Evolutionary conservation across 202 grass and related monocot species (phyloP).

Genomic region (Bolboschoenoplectus hybrid): DNA sequence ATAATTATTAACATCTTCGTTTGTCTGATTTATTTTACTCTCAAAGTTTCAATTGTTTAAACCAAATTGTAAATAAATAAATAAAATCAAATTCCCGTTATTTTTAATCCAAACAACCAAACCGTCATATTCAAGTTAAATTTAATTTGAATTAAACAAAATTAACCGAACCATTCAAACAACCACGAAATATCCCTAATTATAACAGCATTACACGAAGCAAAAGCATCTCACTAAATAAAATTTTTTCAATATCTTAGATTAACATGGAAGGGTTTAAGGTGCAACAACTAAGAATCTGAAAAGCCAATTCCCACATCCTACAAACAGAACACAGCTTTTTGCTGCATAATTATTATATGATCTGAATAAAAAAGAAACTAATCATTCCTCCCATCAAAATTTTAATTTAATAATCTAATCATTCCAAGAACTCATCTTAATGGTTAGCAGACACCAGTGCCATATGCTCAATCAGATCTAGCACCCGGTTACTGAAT

Average conservation of each 20-base stretch:
- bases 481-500: conserved; percentile 80
- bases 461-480: conserved; percentile 78
- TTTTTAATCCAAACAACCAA: not conserved
- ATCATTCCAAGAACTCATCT: conserved; percentile 14
- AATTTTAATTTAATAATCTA: conserved; percentile 34
- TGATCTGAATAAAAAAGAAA: conserved; percentile 34
- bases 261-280: not conserved
- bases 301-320: not conserved
- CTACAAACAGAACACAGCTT: conserved; percentile 20
- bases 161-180: not conserved
- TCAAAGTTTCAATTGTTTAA: not conserved
- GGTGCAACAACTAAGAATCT: conserved; percentile 7
- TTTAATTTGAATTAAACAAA: not conserved
- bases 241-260: conserved; percentile 11
- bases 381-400: conserved; percentile 37
- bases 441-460: conserved; percentile 50
- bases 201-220: conserved; percentile 1
- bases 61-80: not conserved
- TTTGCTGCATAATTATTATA: conserved; percentile 35
- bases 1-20: not conserved
- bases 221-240: not conserved
- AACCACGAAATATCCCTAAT: not conserved
- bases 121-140: not conserved
- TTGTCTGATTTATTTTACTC: not conserved
- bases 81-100: not conserved